Percentiles rank a stretch among this genome's conserved stretches.
Evolutionary conservation across 805 yeast genomes (phyloP).

Genomic region (Starmerella cellae): DNA sequence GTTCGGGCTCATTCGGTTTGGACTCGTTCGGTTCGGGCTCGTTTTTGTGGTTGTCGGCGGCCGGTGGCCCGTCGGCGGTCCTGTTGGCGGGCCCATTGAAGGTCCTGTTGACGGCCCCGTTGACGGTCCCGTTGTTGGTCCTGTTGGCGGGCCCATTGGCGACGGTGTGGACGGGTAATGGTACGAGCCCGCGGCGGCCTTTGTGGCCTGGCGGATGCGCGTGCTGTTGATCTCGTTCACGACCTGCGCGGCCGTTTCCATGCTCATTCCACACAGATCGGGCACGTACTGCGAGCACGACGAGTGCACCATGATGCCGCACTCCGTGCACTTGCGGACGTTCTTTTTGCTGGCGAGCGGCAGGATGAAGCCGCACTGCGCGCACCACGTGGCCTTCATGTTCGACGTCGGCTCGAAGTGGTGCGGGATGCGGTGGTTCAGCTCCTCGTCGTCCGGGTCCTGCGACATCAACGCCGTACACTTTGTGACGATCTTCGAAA

Average conservation of each 20-base stretch:
- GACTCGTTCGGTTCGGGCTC: no score
- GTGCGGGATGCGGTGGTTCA: conserved; percentile 95
- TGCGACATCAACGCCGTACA: conserved; percentile 53
- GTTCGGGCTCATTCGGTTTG: no score
- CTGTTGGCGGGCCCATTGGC: no score
- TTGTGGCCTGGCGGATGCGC: conserved; percentile 22
- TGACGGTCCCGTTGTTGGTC: no score
- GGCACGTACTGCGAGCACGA: conserved; percentile 91
- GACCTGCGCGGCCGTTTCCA: conserved; percentile 90
- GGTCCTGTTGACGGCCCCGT: no score
- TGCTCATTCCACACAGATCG: conserved; percentile 96
- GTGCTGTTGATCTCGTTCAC: conserved; percentile 65
- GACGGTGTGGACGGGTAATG: neutral
- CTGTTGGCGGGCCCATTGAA: no score
- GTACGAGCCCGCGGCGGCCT: conserved; percentile 18
- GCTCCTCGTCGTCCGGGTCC: conserved; percentile 52
- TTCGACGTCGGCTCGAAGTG: conserved; percentile 85
- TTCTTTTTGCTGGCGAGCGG: conserved; percentile 84
- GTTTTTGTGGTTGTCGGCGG: no score
- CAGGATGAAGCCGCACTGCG: conserved; percentile 93
- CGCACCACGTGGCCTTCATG: conserved; percentile 97
- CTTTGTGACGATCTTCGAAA: conserved; percentile 63
- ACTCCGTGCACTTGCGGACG: conserved; percentile 74
- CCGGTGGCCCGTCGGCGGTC: neutral
- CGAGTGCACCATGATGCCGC: conserved; percentile 91